Conservation (phyloP, 495 filamentous ascomycete genomes). For the Bryoglossum gracile region DNA sequence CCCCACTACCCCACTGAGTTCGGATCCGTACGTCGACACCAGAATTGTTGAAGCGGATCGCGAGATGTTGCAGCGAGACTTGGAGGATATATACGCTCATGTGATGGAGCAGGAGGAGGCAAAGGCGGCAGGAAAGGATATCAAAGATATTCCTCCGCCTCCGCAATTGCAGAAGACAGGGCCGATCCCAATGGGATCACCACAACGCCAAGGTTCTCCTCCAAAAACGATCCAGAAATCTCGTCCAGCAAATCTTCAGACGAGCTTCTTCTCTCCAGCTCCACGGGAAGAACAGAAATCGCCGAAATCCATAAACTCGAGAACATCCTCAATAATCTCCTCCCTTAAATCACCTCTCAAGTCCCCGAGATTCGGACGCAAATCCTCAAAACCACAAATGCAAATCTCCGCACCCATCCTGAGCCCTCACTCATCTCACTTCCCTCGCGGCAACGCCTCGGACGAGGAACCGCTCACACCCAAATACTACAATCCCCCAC, state of each 20-base stretch:
- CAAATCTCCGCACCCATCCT: conserved; percentile 49
- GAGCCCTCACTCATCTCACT: conserved; percentile 46
- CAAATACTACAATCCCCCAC: conserved; percentile 39
- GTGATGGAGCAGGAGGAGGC: conserved; percentile 84
- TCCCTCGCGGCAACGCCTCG: conserved; percentile 35
- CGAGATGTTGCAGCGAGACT: conserved; percentile 63
- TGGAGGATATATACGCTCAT: conserved; percentile 84
- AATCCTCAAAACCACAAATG: conserved; percentile 32
- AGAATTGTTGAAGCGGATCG: conserved; percentile 66
- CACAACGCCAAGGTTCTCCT: conserved; percentile 21
- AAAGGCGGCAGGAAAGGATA: conserved; percentile 41
- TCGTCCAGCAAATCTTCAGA: conserved; percentile 37
- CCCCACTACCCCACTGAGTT: conserved; percentile 19
- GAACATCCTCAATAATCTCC: conserved; percentile 43
- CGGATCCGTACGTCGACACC: conserved; percentile 51
- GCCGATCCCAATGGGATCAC: conserved; percentile 22
- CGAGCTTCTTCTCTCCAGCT: too few species aligned
- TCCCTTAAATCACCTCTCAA: conserved; percentile 45
- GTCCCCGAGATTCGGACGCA: too few species aligned
- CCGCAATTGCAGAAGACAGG: conserved; percentile 20
- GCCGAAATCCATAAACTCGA: conserved; percentile 37
- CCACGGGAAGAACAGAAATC: conserved; percentile 30
- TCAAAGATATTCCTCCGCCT: conserved; percentile 30
- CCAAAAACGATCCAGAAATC: conserved; percentile 31
- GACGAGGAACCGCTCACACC: conserved; percentile 46